phyloP scores from a whole-genome alignment of 2,329 filamentous ascomycete species.

The Fusarium cicatricum region DNA sequence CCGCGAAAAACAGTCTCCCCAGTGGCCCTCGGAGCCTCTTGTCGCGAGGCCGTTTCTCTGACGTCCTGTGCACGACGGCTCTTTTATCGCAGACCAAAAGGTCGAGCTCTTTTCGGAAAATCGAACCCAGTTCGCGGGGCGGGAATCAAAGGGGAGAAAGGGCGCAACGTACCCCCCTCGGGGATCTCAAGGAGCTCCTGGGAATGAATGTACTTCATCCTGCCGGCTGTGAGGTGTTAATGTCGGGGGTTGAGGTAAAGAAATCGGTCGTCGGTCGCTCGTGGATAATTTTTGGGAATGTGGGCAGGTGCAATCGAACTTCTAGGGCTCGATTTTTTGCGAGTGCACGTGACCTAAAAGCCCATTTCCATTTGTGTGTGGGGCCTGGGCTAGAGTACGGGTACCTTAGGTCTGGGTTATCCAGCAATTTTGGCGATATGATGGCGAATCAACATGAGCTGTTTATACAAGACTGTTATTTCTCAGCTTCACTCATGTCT shows the following conservation, averaged over 20 bases:
- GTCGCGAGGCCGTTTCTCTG: conserved; percentile 13
- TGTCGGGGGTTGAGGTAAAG: conserved; percentile 51
- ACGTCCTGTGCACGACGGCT: conserved; percentile 22
- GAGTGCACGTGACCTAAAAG: too few species aligned
- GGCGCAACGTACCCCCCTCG: conserved; percentile 83
- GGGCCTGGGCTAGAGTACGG: too few species aligned
- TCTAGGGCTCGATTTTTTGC: conserved; percentile 50
- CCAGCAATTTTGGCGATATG: too few species aligned
- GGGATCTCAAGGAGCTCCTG: conserved; percentile 95
- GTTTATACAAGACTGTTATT: too few species aligned
- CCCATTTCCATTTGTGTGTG: too few species aligned
- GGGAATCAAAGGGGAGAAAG: conserved; percentile 19
- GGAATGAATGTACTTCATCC: conserved; percentile 99
- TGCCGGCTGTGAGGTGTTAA: conserved; percentile 67
- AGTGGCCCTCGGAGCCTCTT: conserved; percentile 1
- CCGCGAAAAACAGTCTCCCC: conserved; percentile 8
- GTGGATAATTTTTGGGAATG: conserved; percentile 29
- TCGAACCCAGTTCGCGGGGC: conserved; percentile 7
- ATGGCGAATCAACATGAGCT: too few species aligned
- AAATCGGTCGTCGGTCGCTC: too few species aligned
- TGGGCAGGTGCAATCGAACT: conserved; percentile 52
- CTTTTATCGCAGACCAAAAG: conserved; percentile 18
- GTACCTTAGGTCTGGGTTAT: too few species aligned
- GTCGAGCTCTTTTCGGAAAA: conserved; percentile 19
- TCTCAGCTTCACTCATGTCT: too few species aligned